Conservation (phyloP, 441 rosid species). For the Euphorbia schlechtendalii region DNA sequence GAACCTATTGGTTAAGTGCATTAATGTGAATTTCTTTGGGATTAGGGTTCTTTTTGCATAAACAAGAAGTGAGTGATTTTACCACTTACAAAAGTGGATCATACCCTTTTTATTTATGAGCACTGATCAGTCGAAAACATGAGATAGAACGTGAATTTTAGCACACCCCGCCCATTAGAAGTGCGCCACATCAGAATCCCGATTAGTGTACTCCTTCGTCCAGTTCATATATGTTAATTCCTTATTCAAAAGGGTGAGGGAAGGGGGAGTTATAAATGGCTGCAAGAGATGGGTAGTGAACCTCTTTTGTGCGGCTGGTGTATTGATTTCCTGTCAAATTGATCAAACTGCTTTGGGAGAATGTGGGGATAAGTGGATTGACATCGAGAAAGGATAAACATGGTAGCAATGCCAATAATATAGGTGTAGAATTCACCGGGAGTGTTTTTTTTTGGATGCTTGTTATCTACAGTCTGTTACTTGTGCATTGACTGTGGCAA, state of each 20-base stretch:
- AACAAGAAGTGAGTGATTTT: not conserved
- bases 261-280: not conserved
- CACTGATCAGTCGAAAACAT: not conserved
- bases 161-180: not conserved
- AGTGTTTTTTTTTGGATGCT: not conserved
- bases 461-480: not conserved
- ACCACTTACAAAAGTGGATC: not conserved
- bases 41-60: not conserved
- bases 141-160: not conserved
- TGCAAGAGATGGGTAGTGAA: not conserved
- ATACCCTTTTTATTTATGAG: not conserved
- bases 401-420: not conserved
- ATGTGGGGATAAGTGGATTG: not conserved
- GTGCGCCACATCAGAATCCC: not conserved
- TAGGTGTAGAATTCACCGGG: not conserved
- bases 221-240: not conserved
- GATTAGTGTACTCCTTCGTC: not conserved
- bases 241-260: not conserved
- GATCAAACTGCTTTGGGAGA: not conserved
- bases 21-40: not conserved
- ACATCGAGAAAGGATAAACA: not conserved
- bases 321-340: not conserved
- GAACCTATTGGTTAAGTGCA: not conserved
- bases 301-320: not conserved
- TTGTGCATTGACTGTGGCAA: not conserved